Percentiles rank a stretch among this genome's conserved stretches.
Conservation (phyloP, 2,329 filamentous ascomycete species). For the Xylaria sp. region DNA sequence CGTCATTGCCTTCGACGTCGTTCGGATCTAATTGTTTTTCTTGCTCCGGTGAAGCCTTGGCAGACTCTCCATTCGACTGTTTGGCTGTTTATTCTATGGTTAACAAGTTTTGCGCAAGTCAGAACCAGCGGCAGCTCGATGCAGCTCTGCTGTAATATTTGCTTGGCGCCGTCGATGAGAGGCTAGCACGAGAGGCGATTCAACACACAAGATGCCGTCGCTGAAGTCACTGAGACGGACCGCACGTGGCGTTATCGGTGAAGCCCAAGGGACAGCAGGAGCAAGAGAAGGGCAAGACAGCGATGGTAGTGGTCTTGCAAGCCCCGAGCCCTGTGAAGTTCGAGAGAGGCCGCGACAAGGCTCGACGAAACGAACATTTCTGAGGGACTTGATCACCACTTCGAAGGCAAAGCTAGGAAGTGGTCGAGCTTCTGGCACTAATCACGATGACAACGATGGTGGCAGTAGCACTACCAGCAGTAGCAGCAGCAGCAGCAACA, state of each 20-base stretch:
- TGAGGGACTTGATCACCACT: conserved; percentile 44
- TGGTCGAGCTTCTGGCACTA: background rate
- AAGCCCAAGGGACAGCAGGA: conserved; percentile 38
- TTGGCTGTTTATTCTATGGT: conserved; percentile 9
- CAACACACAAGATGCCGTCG: conserved; percentile 42
- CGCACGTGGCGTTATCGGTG: conserved; percentile 42
- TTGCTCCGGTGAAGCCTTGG: background rate
- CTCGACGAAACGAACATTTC: conserved; percentile 36
- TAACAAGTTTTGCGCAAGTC: conserved; percentile 1
- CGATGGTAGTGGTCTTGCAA: conserved; percentile 15
- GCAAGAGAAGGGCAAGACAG: conserved; percentile 24
- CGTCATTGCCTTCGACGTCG: conserved; percentile 9
- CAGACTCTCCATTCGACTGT: conserved; percentile 4
- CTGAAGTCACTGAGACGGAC: conserved; percentile 43
- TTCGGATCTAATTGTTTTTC: background rate
- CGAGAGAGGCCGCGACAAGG: conserved; percentile 29
- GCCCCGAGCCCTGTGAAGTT: conserved; percentile 23
- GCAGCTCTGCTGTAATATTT: conserved; percentile 37
- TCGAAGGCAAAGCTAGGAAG: conserved; percentile 41
- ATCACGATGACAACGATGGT: background rate
- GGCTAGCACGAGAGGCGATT: conserved; percentile 29
- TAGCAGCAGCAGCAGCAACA: background rate
- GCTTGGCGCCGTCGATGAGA: conserved; percentile 34
- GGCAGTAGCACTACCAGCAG: conserved; percentile 6
- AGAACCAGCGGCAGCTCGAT: conserved; percentile 33